Percentiles rank a stretch among this genome's conserved stretches.
Evolutionary conservation across 169 alveolate species (phyloP).

Genomic region (Plasmodium gallinaceum): DNA sequence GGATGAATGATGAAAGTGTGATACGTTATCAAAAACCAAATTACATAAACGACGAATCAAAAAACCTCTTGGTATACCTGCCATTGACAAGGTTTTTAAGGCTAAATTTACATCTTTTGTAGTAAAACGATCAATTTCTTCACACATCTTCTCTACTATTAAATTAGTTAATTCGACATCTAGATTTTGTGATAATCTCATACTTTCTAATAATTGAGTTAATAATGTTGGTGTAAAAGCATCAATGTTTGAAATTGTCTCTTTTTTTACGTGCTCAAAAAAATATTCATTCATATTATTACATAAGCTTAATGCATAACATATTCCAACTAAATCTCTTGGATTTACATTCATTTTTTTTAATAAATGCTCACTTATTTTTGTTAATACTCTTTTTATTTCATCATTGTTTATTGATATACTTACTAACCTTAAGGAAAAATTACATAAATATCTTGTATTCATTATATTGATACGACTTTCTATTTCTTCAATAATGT

Average conservation of each 20-base stretch:
- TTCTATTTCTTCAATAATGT: conserved; percentile 74
- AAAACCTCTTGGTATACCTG: conserved; percentile 77
- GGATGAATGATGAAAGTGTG: conserved; percentile 70
- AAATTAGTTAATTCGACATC: conserved; percentile 75
- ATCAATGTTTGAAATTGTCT: conserved; percentile 70
- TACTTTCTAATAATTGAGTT: conserved; percentile 76
- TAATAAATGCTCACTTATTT: conserved; percentile 64
- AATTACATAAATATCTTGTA: conserved; percentile 72
- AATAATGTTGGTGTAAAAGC: conserved; percentile 77
- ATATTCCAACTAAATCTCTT: conserved; percentile 75
- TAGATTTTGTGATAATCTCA: conserved; percentile 75
- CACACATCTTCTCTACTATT: conserved; percentile 76
- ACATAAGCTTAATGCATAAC: conserved; percentile 74
- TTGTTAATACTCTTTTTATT: conserved; percentile 59
- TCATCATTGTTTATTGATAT: conserved; percentile 71
- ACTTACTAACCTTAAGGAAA: conserved; percentile 61
- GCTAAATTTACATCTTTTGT: conserved; percentile 75
- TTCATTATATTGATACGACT: conserved; percentile 69
- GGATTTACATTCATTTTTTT: conserved; percentile 75
- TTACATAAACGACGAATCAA: conserved; percentile 72
- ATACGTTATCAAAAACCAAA: conserved; percentile 71
- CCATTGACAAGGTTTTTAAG: conserved; percentile 74
- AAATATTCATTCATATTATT: conserved; percentile 76
- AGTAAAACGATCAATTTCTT: conserved; percentile 77
- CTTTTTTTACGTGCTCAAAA: conserved; percentile 77